Base-by-base conservation (phyloP, 345 rosid genomes). In the Gossypium stocksii region DNA sequence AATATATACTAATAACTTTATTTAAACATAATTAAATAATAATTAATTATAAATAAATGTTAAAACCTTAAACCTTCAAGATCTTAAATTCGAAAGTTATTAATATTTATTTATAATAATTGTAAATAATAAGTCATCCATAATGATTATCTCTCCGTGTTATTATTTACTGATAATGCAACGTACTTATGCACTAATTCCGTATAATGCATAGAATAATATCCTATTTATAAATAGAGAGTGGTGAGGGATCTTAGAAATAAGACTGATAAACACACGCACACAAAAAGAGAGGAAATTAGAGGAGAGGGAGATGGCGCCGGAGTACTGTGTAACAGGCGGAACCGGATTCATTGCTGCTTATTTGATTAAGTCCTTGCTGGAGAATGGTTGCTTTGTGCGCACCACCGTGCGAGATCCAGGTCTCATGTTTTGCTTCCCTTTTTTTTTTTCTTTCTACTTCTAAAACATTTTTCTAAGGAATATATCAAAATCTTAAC, bases 331-430 rank as follows among this genome's bases (percentile, higher is more conserved):
- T 69, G 99, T 95, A 20, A 93, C 99, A 0, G 98, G 98, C 74
- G 98, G 98, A 59, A 88, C 94, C 0, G 96, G 99, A 20, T 93
- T 93, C 90, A 89, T 95, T 16, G 97, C 96, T 11, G 84, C 94
- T 65, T 81, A 89, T 76, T 74, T 95, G 77, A 77, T 93, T 13
- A 95, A 87, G 82, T 76, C 87, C 17, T 84, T 95, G 53, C 88
- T 93, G 12, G 85, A 88, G 34, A 73, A 78, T 3, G 98, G 98
- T 9, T 89, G 89, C 80, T 68, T 66, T 9, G 97, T 95, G 1
- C 82, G 96, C 48, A 75, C 93, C 54, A 95, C 96, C 0, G 97
- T 89, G 15, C 77, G 99, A 77, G 79, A 94, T 80, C 96, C 98
- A 22, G 88, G 98, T 94, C 34, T 20, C 27, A 3, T 57, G 5